Base-by-base conservation (phyloP, 208 protist species). In the Leishmania gerbilli region DNA sequence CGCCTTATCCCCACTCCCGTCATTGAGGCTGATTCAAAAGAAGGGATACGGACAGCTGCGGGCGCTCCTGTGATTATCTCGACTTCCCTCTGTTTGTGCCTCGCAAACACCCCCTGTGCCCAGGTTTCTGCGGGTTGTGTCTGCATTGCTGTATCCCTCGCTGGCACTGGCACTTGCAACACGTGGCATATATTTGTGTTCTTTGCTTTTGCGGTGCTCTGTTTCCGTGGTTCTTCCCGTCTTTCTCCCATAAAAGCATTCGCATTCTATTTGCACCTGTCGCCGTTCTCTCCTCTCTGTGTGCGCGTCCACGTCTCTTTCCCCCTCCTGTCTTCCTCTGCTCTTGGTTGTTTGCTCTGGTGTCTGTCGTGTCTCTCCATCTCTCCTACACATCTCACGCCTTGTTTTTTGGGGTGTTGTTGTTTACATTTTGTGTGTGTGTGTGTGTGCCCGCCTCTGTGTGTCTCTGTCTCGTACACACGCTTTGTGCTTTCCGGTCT, bases 141-240 rank as follows among this genome's bases (percentile, higher is more conserved):
- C 9, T 13, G 62, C n/a, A 67, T 31, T 13, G 27, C 31, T 67
- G 31, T 37, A 37, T 31, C 17, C 56, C 3, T 62, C 56, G 13
- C 56, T 31, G 3, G 56, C 56, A 62, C 51, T 17, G 17, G 56
- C 5, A 62, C 56, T 0, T 62, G 56, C 31, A 51, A 74, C 40
- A 67, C 9, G 40, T 69, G 62, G 45, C 40, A 79, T 47, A 79
- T 71, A 31, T 53, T 21, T 24, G 24, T 74, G 62, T n/a, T 67
- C 58, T 47, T 68, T 19, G 17, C 15, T 71, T 11, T 47, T 71
- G 42, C 53, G 9, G 11, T 9, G 37, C 9, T 71, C 40, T 79
- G 45, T 13, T 40, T 67, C 31, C 3, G 31, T 67, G 5, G n/a
- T 67, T 37, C 31, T 67, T 21, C 1, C 13, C 31, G 62, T 67